Base-by-base conservation (phyloP, 169 alveolate genomes). In the Eimeria tenella region DNA sequence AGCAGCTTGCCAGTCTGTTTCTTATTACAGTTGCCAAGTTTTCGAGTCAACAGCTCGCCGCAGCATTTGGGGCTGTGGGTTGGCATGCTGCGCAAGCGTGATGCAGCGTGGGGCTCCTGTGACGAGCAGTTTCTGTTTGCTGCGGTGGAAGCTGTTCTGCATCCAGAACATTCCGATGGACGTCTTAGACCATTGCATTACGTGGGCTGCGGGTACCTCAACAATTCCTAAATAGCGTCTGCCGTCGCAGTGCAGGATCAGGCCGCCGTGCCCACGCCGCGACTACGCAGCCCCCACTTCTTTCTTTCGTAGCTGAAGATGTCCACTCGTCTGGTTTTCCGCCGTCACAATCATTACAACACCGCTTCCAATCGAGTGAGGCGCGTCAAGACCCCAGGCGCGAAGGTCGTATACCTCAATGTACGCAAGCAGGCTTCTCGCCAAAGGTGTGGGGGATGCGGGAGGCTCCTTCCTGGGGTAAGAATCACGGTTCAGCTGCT, bases 331-430 rank as follows among this genome's bases (percentile, higher is more conserved):
- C 97, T 97, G 82, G 96, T 97, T 60, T 97, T 97, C 96, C 97
- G 98, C 93, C 97, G 98, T 90, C 95, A 96, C 93, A 95, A 96
- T 90, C 96, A 97, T 91, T 98, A 97, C 95, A 97, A 97, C 95
- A 98, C 99, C 90, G 96, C 96, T 71, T 97, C 99, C 56, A 98
- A 98, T 96, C 95, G 96, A 83, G 96, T 96, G 95, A 96, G 97
- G 93, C 95, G 97, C 65, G 98, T 98, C 90, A 97, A 95, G 94
- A 97, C 99, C 68, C 99, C 99, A 60, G 99, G 99, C 90, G 97
- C 97, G 13, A 83, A 93, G 74, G 95, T 95, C 62, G 93, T 96
- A 23, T 95, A 90, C 87, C 98, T 96, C 68, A 94, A 96, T 71
- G 96, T 91, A 65, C 94, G 95, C 77, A 97, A 97, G 90, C 95